Percentiles rank a stretch among this genome's conserved stretches.
Conservation (phyloP, 2,329 filamentous ascomycete genomes). For the Colletotrichum tofieldiae region DNA sequence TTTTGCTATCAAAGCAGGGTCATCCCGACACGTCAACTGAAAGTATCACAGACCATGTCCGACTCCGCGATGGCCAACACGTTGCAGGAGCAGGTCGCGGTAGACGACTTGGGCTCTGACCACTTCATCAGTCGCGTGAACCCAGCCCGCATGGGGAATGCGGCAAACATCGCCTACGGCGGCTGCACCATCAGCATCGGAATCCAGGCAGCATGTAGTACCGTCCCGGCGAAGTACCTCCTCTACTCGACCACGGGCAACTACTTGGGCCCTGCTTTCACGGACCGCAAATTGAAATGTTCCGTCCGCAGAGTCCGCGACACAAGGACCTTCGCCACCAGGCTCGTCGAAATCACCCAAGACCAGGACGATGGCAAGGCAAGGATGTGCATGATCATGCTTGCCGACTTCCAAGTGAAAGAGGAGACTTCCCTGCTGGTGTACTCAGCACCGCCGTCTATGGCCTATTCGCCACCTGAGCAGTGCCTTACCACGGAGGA, state of each 20-base stretch:
- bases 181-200: slow-evolving; percentile 60
- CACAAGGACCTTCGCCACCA: slow-evolving; percentile 64
- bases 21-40: background rate
- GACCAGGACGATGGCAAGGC: slow-evolving; percentile 52
- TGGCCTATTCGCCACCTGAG: slow-evolving; percentile 50
- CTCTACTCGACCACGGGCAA: slow-evolving; percentile 64
- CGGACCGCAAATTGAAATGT: slow-evolving; percentile 55
- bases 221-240: slow-evolving; percentile 54
- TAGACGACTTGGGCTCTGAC: slow-evolving; percentile 29
- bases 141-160: slow-evolving; percentile 53
- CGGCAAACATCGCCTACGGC: slow-evolving; percentile 58
- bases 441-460: slow-evolving; percentile 56
- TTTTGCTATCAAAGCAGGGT: background rate
- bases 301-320: slow-evolving; percentile 56
- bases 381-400: slow-evolving; percentile 59
- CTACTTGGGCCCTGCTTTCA: slow-evolving; percentile 62
- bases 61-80: slow-evolving; percentile 28
- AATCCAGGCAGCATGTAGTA: slow-evolving; percentile 58
- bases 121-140: slow-evolving; percentile 48
- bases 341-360: slow-evolving; percentile 62
- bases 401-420: slow-evolving; percentile 63
- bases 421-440: slow-evolving; percentile 54
- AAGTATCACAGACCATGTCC: background rate
- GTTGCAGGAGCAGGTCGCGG: slow-evolving; percentile 34
- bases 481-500: slow-evolving; percentile 46